Evolutionary conservation across 1,284 basidiomycete genomes (phyloP).

Genomic region (Naganishia sp.): DNA sequence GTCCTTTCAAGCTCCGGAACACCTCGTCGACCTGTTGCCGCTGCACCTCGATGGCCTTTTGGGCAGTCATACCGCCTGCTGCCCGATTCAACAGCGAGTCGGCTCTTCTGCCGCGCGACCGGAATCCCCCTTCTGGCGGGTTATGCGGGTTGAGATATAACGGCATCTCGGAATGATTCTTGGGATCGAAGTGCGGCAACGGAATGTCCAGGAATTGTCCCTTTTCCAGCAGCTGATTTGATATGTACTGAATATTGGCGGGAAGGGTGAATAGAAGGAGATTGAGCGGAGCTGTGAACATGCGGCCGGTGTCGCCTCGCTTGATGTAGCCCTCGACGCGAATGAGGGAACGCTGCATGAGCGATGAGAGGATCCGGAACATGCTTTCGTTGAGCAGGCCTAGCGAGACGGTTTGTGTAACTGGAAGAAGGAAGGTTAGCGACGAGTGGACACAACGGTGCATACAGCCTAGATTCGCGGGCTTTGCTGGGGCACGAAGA

Average conservation of each 20-base stretch:
- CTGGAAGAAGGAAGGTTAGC: constrained; percentile 15
- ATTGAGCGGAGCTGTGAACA: constrained; percentile 62
- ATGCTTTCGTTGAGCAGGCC: constrained; percentile 82
- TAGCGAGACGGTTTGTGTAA: constrained; percentile 61
- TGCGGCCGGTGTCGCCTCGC: constrained; percentile 44
- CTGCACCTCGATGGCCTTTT: constrained; percentile 84
- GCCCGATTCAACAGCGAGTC: constrained; percentile 21
- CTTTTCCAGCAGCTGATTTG: constrained; percentile 68
- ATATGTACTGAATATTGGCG: constrained; percentile 79
- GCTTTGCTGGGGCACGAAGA: no score
- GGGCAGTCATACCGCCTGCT: constrained; percentile 18
- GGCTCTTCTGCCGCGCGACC: constrained; percentile 43
- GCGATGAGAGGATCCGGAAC: constrained; percentile 71
- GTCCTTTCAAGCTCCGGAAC: constrained; percentile 82
- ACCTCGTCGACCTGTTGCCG: constrained; percentile 90
- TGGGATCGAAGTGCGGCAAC: constrained; percentile 57
- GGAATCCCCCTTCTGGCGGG: constrained; percentile 69
- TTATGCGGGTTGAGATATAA: constrained; percentile 85
- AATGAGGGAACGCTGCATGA: constrained; percentile 78
- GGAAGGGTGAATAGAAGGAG: constrained; percentile 90
- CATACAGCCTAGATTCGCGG: no score
- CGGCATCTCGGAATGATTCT: constrained; percentile 64
- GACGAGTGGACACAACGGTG: not conserved
- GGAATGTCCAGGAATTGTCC: constrained; percentile 81
- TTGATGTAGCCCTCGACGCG: constrained; percentile 68